Percentiles rank a stretch among this genome's conserved stretches.
These are phyloP conservation scores for Penstemon newberryi DNA, from an alignment of 257 asterid species.

Conservation along the genomic window DNA sequence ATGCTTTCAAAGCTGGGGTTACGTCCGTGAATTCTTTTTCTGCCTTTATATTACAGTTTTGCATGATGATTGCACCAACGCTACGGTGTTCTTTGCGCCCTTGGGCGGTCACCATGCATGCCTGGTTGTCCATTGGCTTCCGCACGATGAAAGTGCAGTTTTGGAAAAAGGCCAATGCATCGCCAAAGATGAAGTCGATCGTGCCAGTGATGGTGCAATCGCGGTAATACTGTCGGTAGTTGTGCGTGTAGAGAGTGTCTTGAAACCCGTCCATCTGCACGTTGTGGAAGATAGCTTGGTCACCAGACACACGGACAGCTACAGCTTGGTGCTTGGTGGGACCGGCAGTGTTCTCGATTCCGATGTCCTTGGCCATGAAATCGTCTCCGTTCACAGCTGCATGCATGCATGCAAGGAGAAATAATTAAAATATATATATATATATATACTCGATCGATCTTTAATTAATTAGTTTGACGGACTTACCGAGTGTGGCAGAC, in stretches of 20 bases:
- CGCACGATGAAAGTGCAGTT: conserved; percentile 60
- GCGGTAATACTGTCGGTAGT: conserved; percentile 70
- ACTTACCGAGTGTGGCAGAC: conserved; percentile 52
- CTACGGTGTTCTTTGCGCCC: conserved; percentile 64
- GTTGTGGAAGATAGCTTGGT: conserved; percentile 52
- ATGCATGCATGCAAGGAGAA: background rate
- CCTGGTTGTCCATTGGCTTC: conserved; percentile 62
- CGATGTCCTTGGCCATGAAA: conserved; percentile 70
- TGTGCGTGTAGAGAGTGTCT: conserved; percentile 75
- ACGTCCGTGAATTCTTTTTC: conserved; percentile 40
- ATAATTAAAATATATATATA: too few species aligned
- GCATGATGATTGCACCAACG: conserved; percentile 52
- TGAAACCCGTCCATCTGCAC: conserved; percentile 71
- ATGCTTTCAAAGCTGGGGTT: conserved; percentile 34
- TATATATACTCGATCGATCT: too few species aligned
- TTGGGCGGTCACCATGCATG: conserved; percentile 88
- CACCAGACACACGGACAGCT: conserved; percentile 76
- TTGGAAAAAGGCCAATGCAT: conserved; percentile 65
- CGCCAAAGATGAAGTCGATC: conserved; percentile 80
- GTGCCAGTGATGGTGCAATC: conserved; percentile 73
- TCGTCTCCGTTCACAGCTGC: conserved; percentile 61
- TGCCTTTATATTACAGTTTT: conserved; percentile 45
- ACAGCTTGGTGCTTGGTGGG: conserved; percentile 64
- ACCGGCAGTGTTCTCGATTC: conserved; percentile 79
- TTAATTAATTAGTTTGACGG: too few species aligned